Base-by-base conservation (phyloP, 306 rosid species). In the Aeschynomene evenia region DNA sequence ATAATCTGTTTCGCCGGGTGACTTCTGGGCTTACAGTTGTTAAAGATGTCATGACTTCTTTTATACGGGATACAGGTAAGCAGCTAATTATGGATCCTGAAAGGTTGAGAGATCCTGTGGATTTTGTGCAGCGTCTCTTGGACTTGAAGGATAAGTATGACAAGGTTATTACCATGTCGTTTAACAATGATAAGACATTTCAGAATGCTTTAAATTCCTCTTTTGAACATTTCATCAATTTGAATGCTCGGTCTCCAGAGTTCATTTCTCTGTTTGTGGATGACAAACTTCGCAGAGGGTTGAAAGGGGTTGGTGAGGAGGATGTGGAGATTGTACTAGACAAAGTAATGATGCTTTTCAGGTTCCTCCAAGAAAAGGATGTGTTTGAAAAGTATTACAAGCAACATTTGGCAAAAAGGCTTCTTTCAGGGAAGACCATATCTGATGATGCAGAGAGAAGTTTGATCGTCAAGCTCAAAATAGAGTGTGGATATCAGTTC, bases 311-410 rank as follows among this genome's bases (percentile, higher is more conserved):
- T 16, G 83, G 85, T 7, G 88, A 84, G 77, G 88, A 84, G 70
- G 88, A 84, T 58, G 88, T 81, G 57, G 88, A 84, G 75, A 18
- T 81, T 75, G 70, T 81, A 68, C 70, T 84, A 39, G 88, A 81
- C 82, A 84, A 84, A 75, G 85, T 84, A 21, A 84, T 84, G 88
- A 78, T 84, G 85, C 88, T 84, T 63, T 84, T 84, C 72, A 79
- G 88, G 21, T 84, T 78, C 72, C 85, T 84, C 2, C 88, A 84
- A 63, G 85, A 84, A 72, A 84, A 84, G 49, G 88, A 84, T 31
- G 84, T 84, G 58, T 84, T 81, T 81, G 85, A 84, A 72, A 84
- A 81, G 66, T 84, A 84, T 72, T 84, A 84, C 77, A 81, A 84
- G 49, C 88, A 84, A 63, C 88, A 84, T 73, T 43, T 84, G 60